A percentile compares a stretch with the other conserved stretches of the same genome.
phyloP scores from a whole-genome alignment of 1,139 yeast species.

The Taiozyma sp. region DNA sequence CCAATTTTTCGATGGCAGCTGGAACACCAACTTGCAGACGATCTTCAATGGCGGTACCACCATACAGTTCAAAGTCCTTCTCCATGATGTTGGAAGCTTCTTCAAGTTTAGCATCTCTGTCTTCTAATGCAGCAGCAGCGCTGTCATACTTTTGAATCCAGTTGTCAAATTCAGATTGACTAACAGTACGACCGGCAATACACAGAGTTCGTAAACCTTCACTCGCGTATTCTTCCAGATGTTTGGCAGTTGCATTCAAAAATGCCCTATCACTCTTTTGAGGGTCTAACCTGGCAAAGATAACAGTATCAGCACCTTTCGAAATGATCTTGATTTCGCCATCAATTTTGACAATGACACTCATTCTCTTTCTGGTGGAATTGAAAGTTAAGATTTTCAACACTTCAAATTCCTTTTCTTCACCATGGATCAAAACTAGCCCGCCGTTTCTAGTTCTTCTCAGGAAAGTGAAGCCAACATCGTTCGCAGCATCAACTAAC shows the following conservation, averaged over 20 bases:
- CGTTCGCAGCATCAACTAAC: constrained; percentile 88
- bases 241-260: constrained; percentile 67
- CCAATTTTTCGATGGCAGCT: constrained; percentile 77
- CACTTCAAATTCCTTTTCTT: constrained; percentile 61
- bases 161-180: constrained; percentile 49
- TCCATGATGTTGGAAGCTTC: constrained; percentile 77
- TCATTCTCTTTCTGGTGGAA: constrained; percentile 94
- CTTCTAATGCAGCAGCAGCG: constrained; percentile 70
- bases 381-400: constrained; percentile 79
- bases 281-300: constrained; percentile 58
- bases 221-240: constrained; percentile 85
- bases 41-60: constrained; percentile 98
- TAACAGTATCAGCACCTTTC: constrained; percentile 95
- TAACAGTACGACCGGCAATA: constrained; percentile 73
- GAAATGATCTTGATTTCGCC: constrained; percentile 55
- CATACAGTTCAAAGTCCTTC: constrained; percentile 62
- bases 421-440: constrained; percentile 69
- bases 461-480: constrained; percentile 78
- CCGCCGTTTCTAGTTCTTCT: constrained; percentile 72
- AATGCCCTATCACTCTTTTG: constrained; percentile 32
- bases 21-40: constrained; percentile 96
- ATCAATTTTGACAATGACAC: constrained; percentile 68
- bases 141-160: constrained; percentile 70
- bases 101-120: constrained; percentile 77
- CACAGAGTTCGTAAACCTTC: constrained; percentile 95